Conservation (phyloP, 805 yeast genomes). For the Ascoidea asiatica region DNA sequence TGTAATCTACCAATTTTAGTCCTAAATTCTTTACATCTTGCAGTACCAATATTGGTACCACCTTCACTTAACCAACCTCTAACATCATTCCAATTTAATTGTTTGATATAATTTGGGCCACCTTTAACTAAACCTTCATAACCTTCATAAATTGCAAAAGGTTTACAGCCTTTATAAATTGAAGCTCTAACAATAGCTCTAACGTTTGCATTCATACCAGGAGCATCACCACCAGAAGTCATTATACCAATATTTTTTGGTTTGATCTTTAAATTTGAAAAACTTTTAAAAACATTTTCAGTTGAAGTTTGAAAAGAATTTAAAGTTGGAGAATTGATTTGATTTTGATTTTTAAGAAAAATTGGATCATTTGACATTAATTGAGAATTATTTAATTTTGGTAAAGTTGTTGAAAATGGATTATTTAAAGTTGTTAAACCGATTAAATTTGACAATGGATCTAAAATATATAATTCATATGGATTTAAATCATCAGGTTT, state of each 20-base stretch:
- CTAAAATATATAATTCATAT: constrained; percentile 59
- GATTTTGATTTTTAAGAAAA: too few species aligned
- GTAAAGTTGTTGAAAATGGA: constrained; percentile 39
- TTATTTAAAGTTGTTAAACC: constrained; percentile 62
- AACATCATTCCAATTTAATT: constrained; percentile 88
- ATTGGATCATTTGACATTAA: not conserved
- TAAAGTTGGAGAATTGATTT: not conserved
- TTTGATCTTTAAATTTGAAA: not conserved
- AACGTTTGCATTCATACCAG: constrained; percentile 96
- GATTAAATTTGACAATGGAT: constrained; percentile 71
- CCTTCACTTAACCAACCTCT: constrained; percentile 88
- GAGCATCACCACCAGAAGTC: constrained; percentile 99
- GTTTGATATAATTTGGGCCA: constrained; percentile 55
- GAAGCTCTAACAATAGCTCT: constrained; percentile 93
- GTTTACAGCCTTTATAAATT: constrained; percentile 76
- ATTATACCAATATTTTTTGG: constrained; percentile 71
- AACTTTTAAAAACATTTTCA: too few species aligned
- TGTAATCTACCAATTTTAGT: constrained; percentile 74
- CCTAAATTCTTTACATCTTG: constrained; percentile 76
- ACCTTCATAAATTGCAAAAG: constrained; percentile 87
- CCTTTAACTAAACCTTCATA: constrained; percentile 88
- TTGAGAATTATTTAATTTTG: constrained; percentile 9
- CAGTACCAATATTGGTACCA: constrained; percentile 95
- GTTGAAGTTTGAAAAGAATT: not conserved
- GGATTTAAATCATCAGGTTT: constrained; percentile 68